Conservation (phyloP, 2,329 filamentous ascomycete genomes). For the Botryotinia narcissicola region DNA sequence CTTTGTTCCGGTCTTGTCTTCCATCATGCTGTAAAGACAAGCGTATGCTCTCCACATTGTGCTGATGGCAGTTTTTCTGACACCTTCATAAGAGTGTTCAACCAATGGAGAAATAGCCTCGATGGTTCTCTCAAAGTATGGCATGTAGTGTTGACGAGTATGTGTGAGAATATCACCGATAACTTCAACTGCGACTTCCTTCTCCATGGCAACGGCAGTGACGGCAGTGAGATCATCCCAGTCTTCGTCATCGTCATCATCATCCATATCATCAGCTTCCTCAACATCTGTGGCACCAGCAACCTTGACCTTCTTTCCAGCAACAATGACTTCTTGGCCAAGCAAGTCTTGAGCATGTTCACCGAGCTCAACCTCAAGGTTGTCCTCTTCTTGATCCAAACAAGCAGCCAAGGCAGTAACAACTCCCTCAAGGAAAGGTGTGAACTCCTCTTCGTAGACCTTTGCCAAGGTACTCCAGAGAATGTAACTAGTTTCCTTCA, state of each 20-base stretch:
- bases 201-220: constrained; percentile 88
- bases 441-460: constrained; percentile 84
- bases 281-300: constrained; percentile 60
- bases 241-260: constrained; percentile 75
- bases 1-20: constrained; percentile 74
- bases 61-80: constrained; percentile 85
- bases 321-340: constrained; percentile 72
- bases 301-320: constrained; percentile 82
- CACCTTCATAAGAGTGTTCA: constrained; percentile 89
- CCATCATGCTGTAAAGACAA: constrained; percentile 83
- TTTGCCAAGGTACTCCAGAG: constrained; percentile 93
- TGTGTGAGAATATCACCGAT: constrained; percentile 89
- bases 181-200: constrained; percentile 95
- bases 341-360: constrained; percentile 72
- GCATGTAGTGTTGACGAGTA: constrained; percentile 74
- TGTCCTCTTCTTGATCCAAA: constrained; percentile 83
- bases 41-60: constrained; percentile 93
- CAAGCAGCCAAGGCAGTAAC: constrained; percentile 80
- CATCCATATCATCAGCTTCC: constrained; percentile 59
- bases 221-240: constrained; percentile 82
- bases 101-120: constrained; percentile 76
- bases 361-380: constrained; percentile 72
- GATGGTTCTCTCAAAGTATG: constrained; percentile 86
- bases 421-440: constrained; percentile 73
- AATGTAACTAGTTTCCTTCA: constrained; percentile 96